Evolutionary conservation across 139 green algal species (phyloP).

Genomic region (Tetradesmus obliquus): DNA sequence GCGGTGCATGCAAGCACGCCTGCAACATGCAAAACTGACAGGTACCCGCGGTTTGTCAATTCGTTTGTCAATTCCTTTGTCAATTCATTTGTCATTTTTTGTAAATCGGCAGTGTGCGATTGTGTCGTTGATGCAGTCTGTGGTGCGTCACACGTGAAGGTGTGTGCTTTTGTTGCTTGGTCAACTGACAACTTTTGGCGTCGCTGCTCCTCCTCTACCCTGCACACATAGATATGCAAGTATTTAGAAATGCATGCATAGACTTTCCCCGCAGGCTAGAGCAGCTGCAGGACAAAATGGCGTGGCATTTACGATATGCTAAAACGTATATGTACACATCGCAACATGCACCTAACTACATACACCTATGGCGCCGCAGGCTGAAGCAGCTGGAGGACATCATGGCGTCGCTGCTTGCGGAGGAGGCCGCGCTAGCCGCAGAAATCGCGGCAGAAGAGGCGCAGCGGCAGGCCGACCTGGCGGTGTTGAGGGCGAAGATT

Average conservation of each 20-base stretch:
- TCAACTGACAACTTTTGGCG: no score
- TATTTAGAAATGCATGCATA: not conserved
- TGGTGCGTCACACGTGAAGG: no score
- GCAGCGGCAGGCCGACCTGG: slow-evolving; percentile 3
- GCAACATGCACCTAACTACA: no score
- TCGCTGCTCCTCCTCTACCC: no score
- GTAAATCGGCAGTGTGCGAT: not conserved
- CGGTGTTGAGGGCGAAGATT: not conserved
- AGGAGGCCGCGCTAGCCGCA: slow-evolving; percentile 46
- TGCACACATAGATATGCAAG: no score
- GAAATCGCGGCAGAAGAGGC: slow-evolving; percentile 44
- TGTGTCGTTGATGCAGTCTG: not conserved
- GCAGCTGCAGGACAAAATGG: slow-evolving; percentile 43
- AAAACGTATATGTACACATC: not conserved
- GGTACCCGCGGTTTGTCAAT: not conserved
- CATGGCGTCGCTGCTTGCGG: slow-evolving; percentile 31
- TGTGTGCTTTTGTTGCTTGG: no score
- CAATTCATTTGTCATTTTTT: no score
- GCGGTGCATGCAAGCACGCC: slow-evolving; percentile 71
- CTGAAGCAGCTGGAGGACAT: slow-evolving; percentile 40
- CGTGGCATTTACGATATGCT: not conserved
- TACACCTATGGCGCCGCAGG: no score
- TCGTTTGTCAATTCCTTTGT: not conserved
- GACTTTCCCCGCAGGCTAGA: not conserved
- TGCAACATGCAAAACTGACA: slow-evolving; percentile 65